A percentile compares a stretch with the other conserved stretches of the same genome.
These are phyloP conservation scores for Phaffia tasmanica DNA, from an alignment of 768 basidiomycete species.

Conservation along the genomic window DNA sequence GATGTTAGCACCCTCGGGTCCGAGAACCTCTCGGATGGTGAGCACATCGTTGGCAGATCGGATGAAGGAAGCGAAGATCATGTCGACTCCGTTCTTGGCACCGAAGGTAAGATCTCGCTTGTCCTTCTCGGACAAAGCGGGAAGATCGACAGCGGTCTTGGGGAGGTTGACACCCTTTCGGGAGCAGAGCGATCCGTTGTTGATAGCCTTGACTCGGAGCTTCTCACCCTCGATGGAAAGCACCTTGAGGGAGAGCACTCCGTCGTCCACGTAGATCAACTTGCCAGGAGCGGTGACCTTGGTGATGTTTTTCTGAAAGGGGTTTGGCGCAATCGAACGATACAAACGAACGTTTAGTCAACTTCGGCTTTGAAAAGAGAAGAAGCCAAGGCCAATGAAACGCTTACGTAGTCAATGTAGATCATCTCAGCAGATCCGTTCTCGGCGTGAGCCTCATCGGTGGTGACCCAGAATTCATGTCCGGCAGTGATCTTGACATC, in stretches of 20 bases:
- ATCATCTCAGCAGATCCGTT: constrained; percentile 69
- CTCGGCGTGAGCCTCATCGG: constrained; percentile 68
- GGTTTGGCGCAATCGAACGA: background rate
- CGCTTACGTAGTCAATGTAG: constrained; percentile 84
- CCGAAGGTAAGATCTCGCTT: constrained; percentile 86
- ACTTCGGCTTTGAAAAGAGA: background rate
- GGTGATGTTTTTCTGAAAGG: constrained; percentile 64
- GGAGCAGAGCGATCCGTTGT: constrained; percentile 84
- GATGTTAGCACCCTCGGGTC: constrained; percentile 86
- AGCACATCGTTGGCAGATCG: constrained; percentile 86
- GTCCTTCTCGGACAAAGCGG: constrained; percentile 95
- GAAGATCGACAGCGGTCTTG: constrained; percentile 93
- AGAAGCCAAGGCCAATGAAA: background rate
- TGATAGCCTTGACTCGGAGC: constrained; percentile 64
- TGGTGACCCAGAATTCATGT: constrained; percentile 84
- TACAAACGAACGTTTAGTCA: background rate
- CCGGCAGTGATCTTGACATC: constrained; percentile 85
- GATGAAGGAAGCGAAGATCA: constrained; percentile 99
- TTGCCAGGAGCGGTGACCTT: constrained; percentile 97
- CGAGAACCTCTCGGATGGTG: constrained; percentile 86
- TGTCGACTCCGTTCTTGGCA: constrained; percentile 95
- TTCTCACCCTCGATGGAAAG: constrained; percentile 70
- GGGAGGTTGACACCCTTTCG: constrained; percentile 99
- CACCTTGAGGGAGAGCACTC: constrained; percentile 85
- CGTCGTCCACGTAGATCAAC: constrained; percentile 94